A percentile compares a stretch with the other conserved stretches of the same genome.
These are phyloP conservation scores for Earliella scabrosa DNA, from an alignment of 1,284 basidiomycete genomes.

Conservation along the genomic window DNA sequence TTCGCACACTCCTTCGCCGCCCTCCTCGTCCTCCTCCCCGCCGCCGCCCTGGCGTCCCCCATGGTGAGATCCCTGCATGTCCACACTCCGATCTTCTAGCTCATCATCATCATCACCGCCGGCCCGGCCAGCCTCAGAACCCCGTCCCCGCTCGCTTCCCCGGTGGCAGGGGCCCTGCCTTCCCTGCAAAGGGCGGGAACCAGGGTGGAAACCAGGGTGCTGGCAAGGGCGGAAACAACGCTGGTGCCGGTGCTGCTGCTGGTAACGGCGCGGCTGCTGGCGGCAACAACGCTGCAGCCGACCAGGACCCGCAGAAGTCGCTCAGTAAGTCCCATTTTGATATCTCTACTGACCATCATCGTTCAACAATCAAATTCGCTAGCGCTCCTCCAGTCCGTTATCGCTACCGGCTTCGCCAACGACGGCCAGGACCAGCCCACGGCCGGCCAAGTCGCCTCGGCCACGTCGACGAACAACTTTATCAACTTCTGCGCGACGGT, in stretches of 20 bases:
- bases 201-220: constrained; percentile 24
- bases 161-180: not conserved
- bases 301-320: constrained; percentile 29
- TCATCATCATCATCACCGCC: too few relatives aligned
- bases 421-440: constrained; percentile 49
- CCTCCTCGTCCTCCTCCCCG: constrained; percentile 46
- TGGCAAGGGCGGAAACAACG: constrained; percentile 18
- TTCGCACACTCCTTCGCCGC: constrained; percentile 47
- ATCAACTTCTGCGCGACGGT: constrained; percentile 56
- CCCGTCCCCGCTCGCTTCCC: not conserved
- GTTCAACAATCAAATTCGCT: not conserved
- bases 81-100: not conserved
- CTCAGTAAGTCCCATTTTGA: constrained; percentile 35
- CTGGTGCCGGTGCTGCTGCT: constrained; percentile 15
- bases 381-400: constrained; percentile 59
- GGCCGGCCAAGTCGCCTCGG: constrained; percentile 52
- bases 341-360: constrained; percentile 29
- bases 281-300: constrained; percentile 17
- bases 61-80: constrained; percentile 27
- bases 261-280: constrained; percentile 21
- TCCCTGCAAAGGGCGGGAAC: not conserved
- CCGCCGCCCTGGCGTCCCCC: constrained; percentile 46
- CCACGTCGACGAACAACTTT: constrained; percentile 57
- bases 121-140: not conserved
- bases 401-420: constrained; percentile 55